Conservation (phyloP, 176 grass and related monocot species). For the Avena insularis region DNA sequence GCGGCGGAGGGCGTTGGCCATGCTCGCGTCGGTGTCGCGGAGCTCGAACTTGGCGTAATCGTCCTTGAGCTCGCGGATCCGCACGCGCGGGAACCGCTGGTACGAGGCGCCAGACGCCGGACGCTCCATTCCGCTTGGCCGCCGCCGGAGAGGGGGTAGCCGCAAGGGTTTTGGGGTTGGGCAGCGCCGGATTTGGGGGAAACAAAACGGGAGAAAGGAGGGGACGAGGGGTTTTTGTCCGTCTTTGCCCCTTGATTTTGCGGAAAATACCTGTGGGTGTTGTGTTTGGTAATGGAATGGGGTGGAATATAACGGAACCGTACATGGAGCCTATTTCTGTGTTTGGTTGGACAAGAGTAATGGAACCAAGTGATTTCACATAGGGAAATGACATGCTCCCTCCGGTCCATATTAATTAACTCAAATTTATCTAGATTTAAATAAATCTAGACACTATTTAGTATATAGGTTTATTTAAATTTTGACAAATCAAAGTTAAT, state of each 20-base stretch:
- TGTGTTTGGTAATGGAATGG: neutral
- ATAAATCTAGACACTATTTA: too few species aligned
- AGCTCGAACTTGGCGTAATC: constrained; percentile 95
- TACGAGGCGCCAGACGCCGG: constrained; percentile 52
- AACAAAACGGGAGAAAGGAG: neutral
- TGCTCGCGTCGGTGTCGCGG: constrained; percentile 87
- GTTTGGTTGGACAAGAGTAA: too few species aligned
- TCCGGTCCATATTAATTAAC: too few species aligned
- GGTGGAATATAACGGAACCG: too few species aligned
- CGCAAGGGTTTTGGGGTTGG: constrained; percentile 10
- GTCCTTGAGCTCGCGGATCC: constrained; percentile 83
- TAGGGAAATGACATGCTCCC: too few species aligned
- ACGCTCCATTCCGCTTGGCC: constrained; percentile 45
- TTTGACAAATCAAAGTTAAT: too few species aligned
- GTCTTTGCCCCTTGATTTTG: neutral
- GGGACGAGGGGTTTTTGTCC: neutral
- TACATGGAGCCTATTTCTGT: too few species aligned
- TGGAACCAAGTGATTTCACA: too few species aligned
- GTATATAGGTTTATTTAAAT: too few species aligned
- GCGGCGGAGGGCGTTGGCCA: constrained; percentile 92
- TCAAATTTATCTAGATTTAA: too few species aligned
- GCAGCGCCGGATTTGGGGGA: constrained; percentile 12
- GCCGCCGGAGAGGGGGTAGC: constrained; percentile 8
- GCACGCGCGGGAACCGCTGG: constrained; percentile 81
- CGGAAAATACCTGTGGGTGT: neutral